Evolutionary conservation across 2,329 filamentous ascomycete genomes (phyloP).

Genomic region (Fusarium multiceps): DNA sequence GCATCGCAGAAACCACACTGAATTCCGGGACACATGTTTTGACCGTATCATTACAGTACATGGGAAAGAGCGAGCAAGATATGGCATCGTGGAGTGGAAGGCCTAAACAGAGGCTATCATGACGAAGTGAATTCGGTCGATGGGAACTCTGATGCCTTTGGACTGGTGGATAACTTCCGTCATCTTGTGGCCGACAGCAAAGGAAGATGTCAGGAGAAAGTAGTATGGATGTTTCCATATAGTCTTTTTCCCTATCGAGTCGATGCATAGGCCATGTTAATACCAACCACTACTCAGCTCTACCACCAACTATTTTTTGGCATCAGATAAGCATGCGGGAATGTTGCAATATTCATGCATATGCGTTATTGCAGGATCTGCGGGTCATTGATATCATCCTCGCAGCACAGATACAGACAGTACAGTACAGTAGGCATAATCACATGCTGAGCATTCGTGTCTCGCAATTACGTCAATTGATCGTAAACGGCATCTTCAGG

Average conservation of each 20-base stretch:
- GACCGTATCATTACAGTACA: too few relatives aligned
- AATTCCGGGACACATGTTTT: too few relatives aligned
- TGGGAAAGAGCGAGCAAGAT: background rate
- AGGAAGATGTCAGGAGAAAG: too few relatives aligned
- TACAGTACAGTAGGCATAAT: background rate
- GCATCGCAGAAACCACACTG: too few relatives aligned
- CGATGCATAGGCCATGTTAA: background rate
- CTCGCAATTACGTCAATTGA: conserved; percentile 27
- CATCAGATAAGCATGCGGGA: background rate
- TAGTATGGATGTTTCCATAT: too few relatives aligned
- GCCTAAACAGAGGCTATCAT: background rate
- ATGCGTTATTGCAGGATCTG: background rate
- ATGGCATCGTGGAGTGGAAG: background rate
- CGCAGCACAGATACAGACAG: background rate
- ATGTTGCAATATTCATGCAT: background rate
- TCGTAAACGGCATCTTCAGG: conserved; percentile 11
- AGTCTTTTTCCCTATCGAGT: too few relatives aligned
- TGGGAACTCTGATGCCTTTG: too few relatives aligned
- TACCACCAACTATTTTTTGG: background rate
- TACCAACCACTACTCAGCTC: background rate
- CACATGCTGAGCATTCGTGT: conserved; percentile 9
- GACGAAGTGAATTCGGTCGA: background rate
- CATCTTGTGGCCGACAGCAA: too few relatives aligned
- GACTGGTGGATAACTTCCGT: too few relatives aligned
- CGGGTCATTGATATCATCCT: conserved; percentile 3